Base-by-base conservation (phyloP, 2,329 filamentous ascomycete genomes). In the Plectosphaerella cucumerina region DNA sequence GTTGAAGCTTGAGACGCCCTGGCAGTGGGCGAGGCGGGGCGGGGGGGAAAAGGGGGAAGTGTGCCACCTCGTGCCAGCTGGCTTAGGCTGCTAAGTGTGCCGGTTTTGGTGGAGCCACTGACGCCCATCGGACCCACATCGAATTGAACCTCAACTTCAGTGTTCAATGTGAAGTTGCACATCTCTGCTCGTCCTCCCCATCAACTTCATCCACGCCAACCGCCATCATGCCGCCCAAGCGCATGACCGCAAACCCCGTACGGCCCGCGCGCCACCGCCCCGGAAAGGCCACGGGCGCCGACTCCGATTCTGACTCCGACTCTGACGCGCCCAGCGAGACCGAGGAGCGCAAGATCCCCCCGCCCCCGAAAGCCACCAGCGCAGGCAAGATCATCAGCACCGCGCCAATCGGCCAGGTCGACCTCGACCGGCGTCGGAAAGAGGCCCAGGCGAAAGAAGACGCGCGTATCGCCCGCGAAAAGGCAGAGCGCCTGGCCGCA, bases 191-290 rank as follows among this genome's bases (percentile, higher is more conserved):
- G 3, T 23, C 23, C 11, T 10, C 42, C 17, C 33, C 31, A 14
- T 42, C n/a, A 17, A 42, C 37, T 17, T 17, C 26, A 43, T n/a
- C n/a, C n/a, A n/a, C n/a, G n/a, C 18, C 18, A 44, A 42, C 34
- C 34, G 8, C 52, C 56, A 62, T 44, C 33, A 82, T 81, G 79
- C 85, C 88, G 55, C 83, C 86, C 12, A 91, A 89, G 67, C 88
- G 89, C 63, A 96, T 97, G 89, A 97, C 93, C 56, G 91, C 92
- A 56, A 96, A 97, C 64, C 91, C 90, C 4, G 72, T 86, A 52
- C 85, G 85, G 66, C 89, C 90, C 21, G 82, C 85, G 59, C 88
- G 94, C 51, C 88, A 97, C 62, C 85, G 91, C 52, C 87, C 93
- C 15, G 93, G 94, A 58, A 97, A 97, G 69, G 76, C 86, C 15